phyloP scores from a whole-genome alignment of 331 rosid genomes.

The Rosa hybrid region DNA sequence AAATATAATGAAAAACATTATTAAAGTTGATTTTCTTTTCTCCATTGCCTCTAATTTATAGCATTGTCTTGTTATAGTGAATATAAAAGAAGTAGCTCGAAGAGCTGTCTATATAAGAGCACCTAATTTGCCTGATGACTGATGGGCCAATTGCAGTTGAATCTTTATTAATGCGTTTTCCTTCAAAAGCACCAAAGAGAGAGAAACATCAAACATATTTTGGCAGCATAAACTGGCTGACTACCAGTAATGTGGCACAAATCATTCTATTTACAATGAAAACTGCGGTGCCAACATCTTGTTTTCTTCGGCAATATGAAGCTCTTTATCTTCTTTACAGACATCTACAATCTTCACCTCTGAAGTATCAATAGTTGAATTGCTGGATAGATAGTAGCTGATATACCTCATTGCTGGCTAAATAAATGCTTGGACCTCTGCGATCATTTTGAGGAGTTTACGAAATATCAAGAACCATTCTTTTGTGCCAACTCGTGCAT shows the following conservation, averaged over 20 bases:
- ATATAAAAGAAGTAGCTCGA: background rate
- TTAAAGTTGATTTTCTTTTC: background rate
- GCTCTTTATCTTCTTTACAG: background rate
- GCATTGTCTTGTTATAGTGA: background rate
- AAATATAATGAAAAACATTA: background rate
- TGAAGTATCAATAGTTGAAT: background rate
- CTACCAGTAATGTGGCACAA: background rate
- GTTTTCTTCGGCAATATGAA: background rate
- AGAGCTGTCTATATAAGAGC: background rate
- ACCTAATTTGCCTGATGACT: background rate
- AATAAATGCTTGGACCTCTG: background rate
- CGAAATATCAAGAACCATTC: background rate
- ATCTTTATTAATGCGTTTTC: background rate
- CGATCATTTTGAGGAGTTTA: background rate
- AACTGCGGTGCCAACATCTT: background rate
- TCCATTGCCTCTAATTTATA: background rate
- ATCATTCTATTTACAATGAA: background rate
- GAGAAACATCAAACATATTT: background rate
- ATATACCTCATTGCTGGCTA: background rate
- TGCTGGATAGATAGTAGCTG: background rate
- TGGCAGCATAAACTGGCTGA: background rate
- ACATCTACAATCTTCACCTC: conserved; percentile 13
- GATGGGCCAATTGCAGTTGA: background rate
- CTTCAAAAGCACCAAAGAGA: background rate
- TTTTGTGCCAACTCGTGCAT: background rate